phyloP scores from a whole-genome alignment of 1,284 basidiomycete species.

The Leccinum cinnamomeum region DNA sequence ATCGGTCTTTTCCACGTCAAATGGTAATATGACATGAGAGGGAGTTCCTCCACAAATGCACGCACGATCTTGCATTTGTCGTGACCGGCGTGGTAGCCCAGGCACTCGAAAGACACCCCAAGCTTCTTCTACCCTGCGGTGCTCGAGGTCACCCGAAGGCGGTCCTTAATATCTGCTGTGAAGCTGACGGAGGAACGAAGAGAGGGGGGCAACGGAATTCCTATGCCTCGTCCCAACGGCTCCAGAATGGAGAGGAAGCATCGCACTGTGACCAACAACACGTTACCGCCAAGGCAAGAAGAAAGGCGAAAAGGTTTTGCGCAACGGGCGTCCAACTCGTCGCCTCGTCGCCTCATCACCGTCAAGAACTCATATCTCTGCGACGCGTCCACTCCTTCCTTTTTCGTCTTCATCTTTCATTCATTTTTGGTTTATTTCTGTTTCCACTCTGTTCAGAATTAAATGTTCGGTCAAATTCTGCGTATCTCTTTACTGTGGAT shows the following conservation, averaged over 20 bases:
- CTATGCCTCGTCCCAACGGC: conserved; percentile 8
- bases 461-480: conserved; percentile 28
- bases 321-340: background rate
- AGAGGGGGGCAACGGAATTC: background rate
- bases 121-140: conserved; percentile 9
- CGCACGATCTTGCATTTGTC: background rate
- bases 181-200: background rate
- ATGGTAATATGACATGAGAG: conserved; percentile 16
- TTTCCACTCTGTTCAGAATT: background rate
- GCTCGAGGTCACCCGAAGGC: conserved; percentile 3
- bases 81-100: background rate
- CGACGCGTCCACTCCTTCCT: background rate
- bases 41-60: background rate
- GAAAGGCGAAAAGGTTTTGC: conserved; percentile 2
- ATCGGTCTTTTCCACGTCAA: background rate
- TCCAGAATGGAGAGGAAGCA: conserved; percentile 26
- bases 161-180: conserved; percentile 2
- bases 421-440: background rate
- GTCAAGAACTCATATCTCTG: conserved; percentile 6
- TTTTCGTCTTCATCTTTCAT: conserved; percentile 4
- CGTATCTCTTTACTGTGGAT: conserved; percentile 23
- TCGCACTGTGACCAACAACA: conserved; percentile 22
- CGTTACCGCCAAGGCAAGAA: conserved; percentile 17
- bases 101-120: conserved; percentile 7
- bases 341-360: background rate